phyloP scores from a whole-genome alignment of 768 basidiomycete species.

The Phaeotremella fagi region DNA sequence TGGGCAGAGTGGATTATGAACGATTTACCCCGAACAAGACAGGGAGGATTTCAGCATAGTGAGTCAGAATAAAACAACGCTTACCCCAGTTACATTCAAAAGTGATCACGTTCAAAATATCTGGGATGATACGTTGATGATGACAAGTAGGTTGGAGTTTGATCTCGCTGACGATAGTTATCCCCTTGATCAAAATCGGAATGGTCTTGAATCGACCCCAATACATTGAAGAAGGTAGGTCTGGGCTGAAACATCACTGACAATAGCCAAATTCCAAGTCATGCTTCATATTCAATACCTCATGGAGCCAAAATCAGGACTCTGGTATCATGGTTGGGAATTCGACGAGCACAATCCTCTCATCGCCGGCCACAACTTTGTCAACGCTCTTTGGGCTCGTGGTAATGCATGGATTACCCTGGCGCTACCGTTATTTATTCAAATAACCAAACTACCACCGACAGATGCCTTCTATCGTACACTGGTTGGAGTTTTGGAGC shows the following conservation, averaged over 20 bases:
- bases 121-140: conserved; percentile 59
- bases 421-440: not conserved
- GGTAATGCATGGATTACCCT: conserved; percentile 52
- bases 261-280: conserved; percentile 21
- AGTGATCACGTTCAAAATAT: conserved; percentile 43
- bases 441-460: conserved; percentile 32
- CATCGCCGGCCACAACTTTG: conserved; percentile 22
- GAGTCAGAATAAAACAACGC: not conserved
- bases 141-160: conserved; percentile 23
- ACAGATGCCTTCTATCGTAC: conserved; percentile 52
- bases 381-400: conserved; percentile 54
- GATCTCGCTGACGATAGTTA: conserved; percentile 40
- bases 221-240: conserved; percentile 55
- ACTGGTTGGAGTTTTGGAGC: conserved; percentile 50
- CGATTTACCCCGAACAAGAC: conserved; percentile 14
- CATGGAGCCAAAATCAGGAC: conserved; percentile 20
- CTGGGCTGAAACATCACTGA: not conserved
- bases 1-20: conserved; percentile 57
- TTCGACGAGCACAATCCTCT: not conserved
- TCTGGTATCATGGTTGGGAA: conserved; percentile 34
- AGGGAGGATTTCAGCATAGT: conserved; percentile 26
- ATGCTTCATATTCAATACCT: conserved; percentile 26
- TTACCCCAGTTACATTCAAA: conserved; percentile 15
- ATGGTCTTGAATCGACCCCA: conserved; percentile 52
- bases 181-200: conserved; percentile 56